phyloP scores from a whole-genome alignment of 176 grass and related monocot species.

The Poa pratensis region DNA sequence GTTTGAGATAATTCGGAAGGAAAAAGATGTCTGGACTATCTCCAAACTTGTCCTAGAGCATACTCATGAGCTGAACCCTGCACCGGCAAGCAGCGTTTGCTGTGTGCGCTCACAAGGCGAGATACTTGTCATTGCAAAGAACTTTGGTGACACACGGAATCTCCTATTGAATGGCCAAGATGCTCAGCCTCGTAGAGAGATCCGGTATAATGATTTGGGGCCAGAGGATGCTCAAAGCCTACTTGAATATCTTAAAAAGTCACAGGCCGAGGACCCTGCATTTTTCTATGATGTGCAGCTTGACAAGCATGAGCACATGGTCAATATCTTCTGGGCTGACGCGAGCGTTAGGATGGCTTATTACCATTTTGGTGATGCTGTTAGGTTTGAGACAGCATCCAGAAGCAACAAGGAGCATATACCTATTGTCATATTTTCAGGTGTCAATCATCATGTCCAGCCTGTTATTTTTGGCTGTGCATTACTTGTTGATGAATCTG shows the following conservation, averaged over 20 bases:
- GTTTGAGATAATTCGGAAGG: conserved; percentile 95
- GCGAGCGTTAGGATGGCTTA: conserved; percentile 83
- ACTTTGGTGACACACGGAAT: conserved; percentile 92
- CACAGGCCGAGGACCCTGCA: conserved; percentile 65
- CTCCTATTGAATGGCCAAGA: conserved; percentile 77
- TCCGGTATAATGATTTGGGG: conserved; percentile 83
- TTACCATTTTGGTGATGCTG: conserved; percentile 81
- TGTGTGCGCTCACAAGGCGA: conserved; percentile 96
- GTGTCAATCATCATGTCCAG: conserved; percentile 93
- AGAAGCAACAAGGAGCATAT: conserved; percentile 60
- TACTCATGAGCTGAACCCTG: conserved; percentile 70
- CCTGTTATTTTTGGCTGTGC: conserved; percentile 86
- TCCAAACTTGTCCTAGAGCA: conserved; percentile 92
- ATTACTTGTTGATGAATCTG: conserved; percentile 81
- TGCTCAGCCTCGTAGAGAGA: conserved; percentile 55
- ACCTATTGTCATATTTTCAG: conserved; percentile 84
- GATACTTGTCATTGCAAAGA: conserved; percentile 93
- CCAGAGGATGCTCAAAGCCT: conserved; percentile 79
- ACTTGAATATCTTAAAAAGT: conserved; percentile 76
- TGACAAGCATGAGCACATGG: conserved; percentile 59
- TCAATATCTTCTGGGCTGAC: conserved; percentile 93
- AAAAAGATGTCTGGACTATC: conserved; percentile 72
- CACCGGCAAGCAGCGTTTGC: conserved; percentile 64
- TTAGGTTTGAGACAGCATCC: conserved; percentile 33
- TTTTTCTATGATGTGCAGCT: conserved; percentile 85